A percentile compares a stretch with the other conserved stretches of the same genome.
Conservation (phyloP, 768 basidiomycete species). For the Rhodotorula kratochvilovae region DNA sequence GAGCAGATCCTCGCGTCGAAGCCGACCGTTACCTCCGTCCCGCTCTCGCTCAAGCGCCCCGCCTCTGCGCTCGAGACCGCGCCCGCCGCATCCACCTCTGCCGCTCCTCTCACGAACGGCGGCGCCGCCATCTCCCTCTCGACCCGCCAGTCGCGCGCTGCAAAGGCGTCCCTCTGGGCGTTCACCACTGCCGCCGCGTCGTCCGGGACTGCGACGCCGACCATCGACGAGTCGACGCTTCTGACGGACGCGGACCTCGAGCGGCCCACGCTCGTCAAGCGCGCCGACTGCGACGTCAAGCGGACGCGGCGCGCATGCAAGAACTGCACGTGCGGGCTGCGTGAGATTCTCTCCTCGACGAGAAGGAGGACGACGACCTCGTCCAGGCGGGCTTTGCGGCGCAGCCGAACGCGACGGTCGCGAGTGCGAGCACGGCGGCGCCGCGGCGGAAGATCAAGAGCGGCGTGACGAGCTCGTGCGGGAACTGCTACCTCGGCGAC, state of each 20-base stretch:
- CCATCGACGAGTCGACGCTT: slow-evolving; percentile 75
- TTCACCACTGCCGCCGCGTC: slow-evolving; percentile 51
- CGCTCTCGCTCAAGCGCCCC: slow-evolving; percentile 52
- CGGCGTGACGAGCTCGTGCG: slow-evolving; percentile 89
- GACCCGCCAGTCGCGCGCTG: slow-evolving; percentile 60
- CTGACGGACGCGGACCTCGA: slow-evolving; percentile 76
- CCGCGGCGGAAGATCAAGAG: slow-evolving; percentile 39
- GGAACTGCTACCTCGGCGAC: slow-evolving; percentile 94
- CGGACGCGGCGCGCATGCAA: slow-evolving; percentile 75
- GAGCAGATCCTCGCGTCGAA: slow-evolving; percentile 53
- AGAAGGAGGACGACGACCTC: slow-evolving; percentile 53
- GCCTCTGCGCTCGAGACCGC: slow-evolving; percentile 26
- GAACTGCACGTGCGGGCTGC: slow-evolving; percentile 90
- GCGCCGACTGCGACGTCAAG: slow-evolving; percentile 45
- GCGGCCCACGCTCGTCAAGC: slow-evolving; percentile 54
- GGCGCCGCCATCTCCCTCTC: slow-evolving; percentile 47
- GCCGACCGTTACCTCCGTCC: slow-evolving; percentile 48
- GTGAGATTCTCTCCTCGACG: slow-evolving; percentile 85
- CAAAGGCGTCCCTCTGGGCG: slow-evolving; percentile 86
- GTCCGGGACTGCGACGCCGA: slow-evolving; percentile 54
- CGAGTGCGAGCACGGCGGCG: slow-evolving; percentile 40
- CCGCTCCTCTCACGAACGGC: not conserved
- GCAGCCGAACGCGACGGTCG: slow-evolving; percentile 45
- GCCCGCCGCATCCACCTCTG: slow-evolving; percentile 16
- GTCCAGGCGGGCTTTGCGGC: slow-evolving; percentile 50